Percentiles rank a stretch among this genome's conserved stretches.
These are phyloP conservation scores for Cytospora paraplurivora DNA, from an alignment of 2,329 filamentous ascomycete genomes.

Conservation along the genomic window DNA sequence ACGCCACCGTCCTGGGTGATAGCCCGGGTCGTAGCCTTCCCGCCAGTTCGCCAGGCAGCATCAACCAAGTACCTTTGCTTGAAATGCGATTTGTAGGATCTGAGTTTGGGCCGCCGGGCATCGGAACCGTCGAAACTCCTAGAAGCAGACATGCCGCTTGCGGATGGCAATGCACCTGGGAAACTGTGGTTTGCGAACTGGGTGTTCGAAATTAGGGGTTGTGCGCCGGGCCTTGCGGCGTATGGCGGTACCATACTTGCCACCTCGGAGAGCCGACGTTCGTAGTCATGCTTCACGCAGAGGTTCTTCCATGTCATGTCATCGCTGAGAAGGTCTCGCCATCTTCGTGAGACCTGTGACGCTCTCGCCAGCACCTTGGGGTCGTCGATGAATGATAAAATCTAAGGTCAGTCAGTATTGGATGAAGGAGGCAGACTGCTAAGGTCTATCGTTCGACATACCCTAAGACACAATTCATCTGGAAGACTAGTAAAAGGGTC, in stretches of 20 bases:
- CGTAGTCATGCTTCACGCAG: constrained; percentile 94
- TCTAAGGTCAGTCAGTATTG: constrained; percentile 52
- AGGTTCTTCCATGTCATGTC: constrained; percentile 98
- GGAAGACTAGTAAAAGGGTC: constrained; percentile 92
- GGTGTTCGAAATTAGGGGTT: constrained; percentile 41
- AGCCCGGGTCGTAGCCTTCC: constrained; percentile 78
- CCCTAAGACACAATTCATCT: constrained; percentile 87
- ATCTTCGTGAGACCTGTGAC: constrained; percentile 93
- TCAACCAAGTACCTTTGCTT: constrained; percentile 97
- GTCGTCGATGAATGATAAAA: constrained; percentile 96
- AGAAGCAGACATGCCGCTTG: constrained; percentile 42
- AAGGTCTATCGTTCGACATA: constrained; percentile 47
- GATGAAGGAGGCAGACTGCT: not conserved
- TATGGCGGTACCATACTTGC: constrained; percentile 39
- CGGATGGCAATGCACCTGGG: constrained; percentile 46
- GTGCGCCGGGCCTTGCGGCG: constrained; percentile 37
- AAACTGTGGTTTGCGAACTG: constrained; percentile 44
- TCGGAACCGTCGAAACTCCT: constrained; percentile 58
- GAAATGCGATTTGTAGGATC: constrained; percentile 94
- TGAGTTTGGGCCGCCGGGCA: constrained; percentile 62
- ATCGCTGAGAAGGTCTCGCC: constrained; percentile 90
- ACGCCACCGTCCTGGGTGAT: constrained; percentile 97
- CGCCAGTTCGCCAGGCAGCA: constrained; percentile 92
- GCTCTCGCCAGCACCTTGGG: constrained; percentile 90
- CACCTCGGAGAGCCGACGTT: constrained; percentile 57